A percentile compares a stretch with the other conserved stretches of the same genome.
These are phyloP conservation scores for Solanum aculeatissimum DNA, from an alignment of 305 asterid genomes.

Conservation along the genomic window DNA sequence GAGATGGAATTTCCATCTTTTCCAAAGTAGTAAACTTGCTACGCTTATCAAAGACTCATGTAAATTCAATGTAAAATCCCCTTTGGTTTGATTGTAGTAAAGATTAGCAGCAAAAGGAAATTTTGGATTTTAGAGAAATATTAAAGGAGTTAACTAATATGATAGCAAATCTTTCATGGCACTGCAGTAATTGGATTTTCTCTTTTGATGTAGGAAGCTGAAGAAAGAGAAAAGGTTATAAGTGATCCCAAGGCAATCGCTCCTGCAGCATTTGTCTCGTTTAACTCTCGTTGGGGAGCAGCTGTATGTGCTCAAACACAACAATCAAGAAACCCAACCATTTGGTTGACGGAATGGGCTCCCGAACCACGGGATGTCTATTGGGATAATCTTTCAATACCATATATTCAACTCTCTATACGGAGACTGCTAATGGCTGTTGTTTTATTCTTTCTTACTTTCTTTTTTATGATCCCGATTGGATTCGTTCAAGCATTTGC, in stretches of 20 bases:
- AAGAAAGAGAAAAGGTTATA: slow-evolving; percentile 70
- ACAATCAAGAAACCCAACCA: slow-evolving; percentile 81
- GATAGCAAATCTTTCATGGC: background rate
- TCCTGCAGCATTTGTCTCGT: slow-evolving; percentile 73
- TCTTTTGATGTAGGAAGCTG: slow-evolving; percentile 46
- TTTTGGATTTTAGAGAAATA: background rate
- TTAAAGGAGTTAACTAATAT: background rate
- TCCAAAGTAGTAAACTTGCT: background rate
- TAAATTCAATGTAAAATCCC: background rate
- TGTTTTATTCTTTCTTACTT: slow-evolving; percentile 77
- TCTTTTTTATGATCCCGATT: slow-evolving; percentile 91
- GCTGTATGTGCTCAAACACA: slow-evolving; percentile 96
- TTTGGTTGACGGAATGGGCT: slow-evolving; percentile 96
- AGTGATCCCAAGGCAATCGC: slow-evolving; percentile 61
- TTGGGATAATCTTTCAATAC: slow-evolving; percentile 94
- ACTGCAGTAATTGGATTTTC: background rate
- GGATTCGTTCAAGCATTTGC: slow-evolving; percentile 87
- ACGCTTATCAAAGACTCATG: background rate
- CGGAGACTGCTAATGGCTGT: slow-evolving; percentile 58
- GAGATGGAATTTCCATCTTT: background rate
- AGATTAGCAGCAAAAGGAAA: background rate
- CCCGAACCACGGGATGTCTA: slow-evolving; percentile 96
- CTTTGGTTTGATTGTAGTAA: background rate
- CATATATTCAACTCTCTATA: slow-evolving; percentile 64
- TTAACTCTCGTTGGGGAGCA: slow-evolving; percentile 93